Evolutionary conservation across 768 basidiomycete species (phyloP), one percentile per base, ranked within the genome.

Genomic region (Leucogyrophana mollusca): DNA sequence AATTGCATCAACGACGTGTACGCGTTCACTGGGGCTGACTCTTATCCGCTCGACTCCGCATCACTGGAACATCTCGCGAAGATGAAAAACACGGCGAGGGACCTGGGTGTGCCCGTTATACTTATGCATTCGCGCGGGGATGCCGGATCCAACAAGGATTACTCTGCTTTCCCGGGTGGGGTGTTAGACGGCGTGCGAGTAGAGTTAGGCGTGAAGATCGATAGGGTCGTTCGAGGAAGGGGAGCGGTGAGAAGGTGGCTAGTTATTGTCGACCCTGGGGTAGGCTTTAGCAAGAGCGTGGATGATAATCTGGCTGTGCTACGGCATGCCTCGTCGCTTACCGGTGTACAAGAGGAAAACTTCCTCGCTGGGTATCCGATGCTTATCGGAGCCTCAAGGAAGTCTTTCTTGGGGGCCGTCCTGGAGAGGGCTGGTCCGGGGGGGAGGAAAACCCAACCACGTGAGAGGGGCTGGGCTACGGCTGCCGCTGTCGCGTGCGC

Each of bases 121-220:
- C 65, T 98, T 47, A 98, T 98, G 95, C 95, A 99, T 64, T 93
- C 91, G 0, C 74, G 94, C 3, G 94, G 91, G 0, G 87, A 90
- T 46, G 89, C 90, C 0, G 82, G 84, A 13, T 55, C 72, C 51
- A 78, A 93, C 72, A 90, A 90, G 68, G 74, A 83, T 51, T 85
- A 85, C 55, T 56, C 54, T 13, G 54, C 43, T 45, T 79, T 85
- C 59, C 63, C 64, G 20, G 72, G 69, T 23, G 62, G 61, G 9
- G 80, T 92, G 4, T 50, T 94, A 8, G 72, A 76, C 18, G 90
- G 82, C 14, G 82, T 97, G 0, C 72, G 78, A 7, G 56, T 66
- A 0, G 94, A 97, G 61, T 75, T 94, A 2, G 88, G 86, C 0
- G 67, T 64, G 33, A 85, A 84, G 55, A 78, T 93, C 1, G 73